A percentile compares a stretch with the other conserved stretches of the same genome.
Evolutionary conservation across 1,284 basidiomycete genomes (phyloP).

Genomic region (Blastosporella zonata): DNA sequence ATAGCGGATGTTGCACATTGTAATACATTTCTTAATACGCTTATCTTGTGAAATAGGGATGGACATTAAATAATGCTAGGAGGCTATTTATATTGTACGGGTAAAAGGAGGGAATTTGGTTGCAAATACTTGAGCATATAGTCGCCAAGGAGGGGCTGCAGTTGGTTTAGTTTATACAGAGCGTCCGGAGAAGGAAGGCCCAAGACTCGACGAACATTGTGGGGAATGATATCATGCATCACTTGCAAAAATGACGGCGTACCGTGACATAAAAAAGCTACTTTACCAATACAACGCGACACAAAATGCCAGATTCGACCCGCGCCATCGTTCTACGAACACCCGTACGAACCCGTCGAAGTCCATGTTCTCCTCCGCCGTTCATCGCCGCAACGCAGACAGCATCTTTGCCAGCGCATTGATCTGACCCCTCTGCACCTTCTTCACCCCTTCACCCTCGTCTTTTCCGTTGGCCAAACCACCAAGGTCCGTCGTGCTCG

Average conservation of each 20-base stretch:
- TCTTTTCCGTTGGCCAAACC: conserved; percentile 36
- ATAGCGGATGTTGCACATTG: conserved; percentile 7
- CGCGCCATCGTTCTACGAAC: conserved; percentile 20
- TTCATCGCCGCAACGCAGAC: conserved; percentile 67
- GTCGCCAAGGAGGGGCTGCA: conserved; percentile 22
- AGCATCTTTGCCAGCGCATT: conserved; percentile 82
- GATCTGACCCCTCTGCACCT: conserved; percentile 83
- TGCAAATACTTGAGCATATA: conserved; percentile 33
- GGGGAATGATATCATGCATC: conserved; percentile 20
- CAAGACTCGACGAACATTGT: conserved; percentile 17
- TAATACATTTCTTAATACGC: conserved; percentile 15
- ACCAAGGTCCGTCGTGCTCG: conserved; percentile 66
- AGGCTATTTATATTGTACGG: conserved; percentile 32
- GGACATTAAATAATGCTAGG: conserved; percentile 31
- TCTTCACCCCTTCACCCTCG: conserved; percentile 59
- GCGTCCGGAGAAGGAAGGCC: conserved; percentile 13
- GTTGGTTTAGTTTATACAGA: conserved; percentile 14
- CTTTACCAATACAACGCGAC: conserved; percentile 49
- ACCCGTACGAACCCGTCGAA: conserved; percentile 18
- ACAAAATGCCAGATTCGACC: conserved; percentile 27
- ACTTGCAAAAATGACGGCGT: conserved; percentile 36
- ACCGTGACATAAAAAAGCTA: conserved; percentile 46
- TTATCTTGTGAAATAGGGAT: conserved; percentile 13
- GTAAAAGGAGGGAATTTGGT: conserved; percentile 23
- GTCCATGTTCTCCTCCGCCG: conserved; percentile 14